phyloP scores from a whole-genome alignment of 305 asterid genomes.

The Andrographis paniculata region DNA sequence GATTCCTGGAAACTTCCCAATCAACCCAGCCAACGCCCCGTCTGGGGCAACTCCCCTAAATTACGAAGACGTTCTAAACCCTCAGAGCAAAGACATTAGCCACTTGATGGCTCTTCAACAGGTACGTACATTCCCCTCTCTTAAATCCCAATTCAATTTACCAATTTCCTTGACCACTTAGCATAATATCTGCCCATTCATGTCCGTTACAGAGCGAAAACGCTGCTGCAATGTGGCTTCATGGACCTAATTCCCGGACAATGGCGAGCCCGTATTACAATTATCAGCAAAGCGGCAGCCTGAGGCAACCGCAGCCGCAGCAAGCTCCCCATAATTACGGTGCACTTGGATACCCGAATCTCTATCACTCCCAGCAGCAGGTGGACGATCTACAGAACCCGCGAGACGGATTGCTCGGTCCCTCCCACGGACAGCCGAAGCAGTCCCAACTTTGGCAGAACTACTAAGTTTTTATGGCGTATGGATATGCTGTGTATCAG shows the following conservation, averaged over 20 bases:
- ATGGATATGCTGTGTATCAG: too few species aligned
- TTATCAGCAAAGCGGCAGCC: slow-evolving; percentile 59
- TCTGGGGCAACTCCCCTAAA: slow-evolving; percentile 60
- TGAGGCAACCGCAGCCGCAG: slow-evolving; percentile 79
- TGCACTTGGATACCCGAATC: slow-evolving; percentile 59
- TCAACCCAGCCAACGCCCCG: slow-evolving; percentile 62
- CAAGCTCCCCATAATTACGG: slow-evolving; percentile 71
- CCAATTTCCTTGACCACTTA: not conserved
- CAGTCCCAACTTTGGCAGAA: slow-evolving; percentile 90
- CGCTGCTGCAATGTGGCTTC: slow-evolving; percentile 78
- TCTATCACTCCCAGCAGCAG: slow-evolving; percentile 68
- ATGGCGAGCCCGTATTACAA: slow-evolving; percentile 57
- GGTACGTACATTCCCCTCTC: slow-evolving; percentile 33
- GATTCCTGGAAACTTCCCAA: slow-evolving; percentile 56
- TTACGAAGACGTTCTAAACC: slow-evolving; percentile 66
- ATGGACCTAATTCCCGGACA: slow-evolving; percentile 69
- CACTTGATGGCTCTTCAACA: slow-evolving; percentile 77
- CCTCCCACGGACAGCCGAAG: slow-evolving; percentile 72
- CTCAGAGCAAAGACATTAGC: slow-evolving; percentile 76
- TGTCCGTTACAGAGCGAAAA: slow-evolving; percentile 53
- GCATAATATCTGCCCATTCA: not conserved
- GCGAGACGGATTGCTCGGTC: slow-evolving; percentile 54
- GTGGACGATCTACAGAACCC: slow-evolving; percentile 20
- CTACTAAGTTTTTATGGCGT: slow-evolving; percentile 52
- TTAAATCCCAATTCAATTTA: not conserved